Percentiles rank a stretch among this genome's conserved stretches.
Conservation (phyloP, 106 monocot genomes). For the Allium fistulosum region DNA sequence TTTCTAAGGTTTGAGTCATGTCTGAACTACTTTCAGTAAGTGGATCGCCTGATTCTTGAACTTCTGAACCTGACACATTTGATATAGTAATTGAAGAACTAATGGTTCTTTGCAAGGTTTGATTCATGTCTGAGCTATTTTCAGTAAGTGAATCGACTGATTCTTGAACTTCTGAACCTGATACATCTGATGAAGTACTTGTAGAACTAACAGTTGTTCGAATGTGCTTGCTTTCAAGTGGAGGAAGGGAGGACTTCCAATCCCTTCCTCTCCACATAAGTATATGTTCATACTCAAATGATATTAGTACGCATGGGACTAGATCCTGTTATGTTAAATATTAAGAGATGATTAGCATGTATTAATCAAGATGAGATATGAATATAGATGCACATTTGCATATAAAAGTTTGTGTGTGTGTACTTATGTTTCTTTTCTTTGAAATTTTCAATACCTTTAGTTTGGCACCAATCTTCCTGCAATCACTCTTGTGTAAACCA, state of each 20-base stretch:
- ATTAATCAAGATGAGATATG: neutral
- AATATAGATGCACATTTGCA: neutral
- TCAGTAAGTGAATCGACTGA: slow-evolving; percentile 1
- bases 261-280: slow-evolving; percentile 97
- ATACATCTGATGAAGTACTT: slow-evolving; percentile 11
- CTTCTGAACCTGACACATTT: slow-evolving; percentile 12
- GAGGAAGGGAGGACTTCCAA: slow-evolving; percentile 74
- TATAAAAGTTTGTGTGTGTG: too few relatives aligned
- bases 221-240: slow-evolving; percentile 12
- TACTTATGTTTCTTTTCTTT: neutral
- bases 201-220: slow-evolving; percentile 6
- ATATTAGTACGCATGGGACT: slow-evolving; percentile 78
- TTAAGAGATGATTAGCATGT: slow-evolving; percentile 1
- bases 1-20: neutral
- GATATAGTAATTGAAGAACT: slow-evolving; percentile 7
- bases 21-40: slow-evolving; percentile 4
- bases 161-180: slow-evolving; percentile 14
- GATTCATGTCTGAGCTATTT: slow-evolving; percentile 8
- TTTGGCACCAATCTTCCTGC: slow-evolving; percentile 90
- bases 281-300: slow-evolving; percentile 90
- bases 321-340: slow-evolving; percentile 54
- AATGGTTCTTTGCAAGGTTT: neutral
- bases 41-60: slow-evolving; percentile 8
- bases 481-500: slow-evolving; percentile 77
- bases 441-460: slow-evolving; percentile 49